Percentiles rank a stretch among this genome's conserved stretches.
These are phyloP conservation scores for Solanum acaule DNA, from an alignment of 257 asterid genomes.

Conservation along the genomic window DNA sequence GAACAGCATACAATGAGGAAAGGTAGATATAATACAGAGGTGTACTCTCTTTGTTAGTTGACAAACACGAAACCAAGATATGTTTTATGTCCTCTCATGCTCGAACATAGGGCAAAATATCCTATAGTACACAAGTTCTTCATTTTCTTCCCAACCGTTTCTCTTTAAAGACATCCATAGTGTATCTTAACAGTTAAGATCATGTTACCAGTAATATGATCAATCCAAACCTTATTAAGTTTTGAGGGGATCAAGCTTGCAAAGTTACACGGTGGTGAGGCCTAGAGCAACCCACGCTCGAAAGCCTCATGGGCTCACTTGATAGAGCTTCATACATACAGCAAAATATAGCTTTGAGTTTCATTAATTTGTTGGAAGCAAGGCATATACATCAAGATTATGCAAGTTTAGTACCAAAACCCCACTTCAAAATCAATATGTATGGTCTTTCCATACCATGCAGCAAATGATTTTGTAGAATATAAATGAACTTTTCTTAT, in stretches of 20 bases:
- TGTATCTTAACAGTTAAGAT: not conserved
- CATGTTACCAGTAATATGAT: not conserved
- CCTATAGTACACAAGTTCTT: not conserved
- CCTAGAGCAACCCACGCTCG: not conserved
- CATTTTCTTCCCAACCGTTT: not conserved
- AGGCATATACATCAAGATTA: not conserved
- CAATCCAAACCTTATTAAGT: not conserved
- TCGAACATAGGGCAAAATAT: not conserved
- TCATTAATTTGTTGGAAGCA: not conserved
- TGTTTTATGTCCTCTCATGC: not conserved
- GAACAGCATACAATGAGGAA: slow-evolving; percentile 14
- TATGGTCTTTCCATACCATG: not conserved
- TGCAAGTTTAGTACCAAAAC: not conserved
- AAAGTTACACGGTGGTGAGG: not conserved
- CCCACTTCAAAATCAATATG: not conserved
- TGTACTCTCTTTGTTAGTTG: not conserved
- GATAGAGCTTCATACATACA: not conserved
- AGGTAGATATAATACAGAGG: not conserved
- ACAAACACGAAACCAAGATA: not conserved
- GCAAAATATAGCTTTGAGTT: not conserved
- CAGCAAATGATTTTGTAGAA: not conserved
- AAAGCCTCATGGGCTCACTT: not conserved
- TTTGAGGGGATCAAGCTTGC: not conserved
- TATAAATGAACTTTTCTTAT: not conserved
- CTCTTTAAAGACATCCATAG: not conserved